Conservation (phyloP, 495 filamentous ascomycete species). For the Sporormia fimetaria region DNA sequence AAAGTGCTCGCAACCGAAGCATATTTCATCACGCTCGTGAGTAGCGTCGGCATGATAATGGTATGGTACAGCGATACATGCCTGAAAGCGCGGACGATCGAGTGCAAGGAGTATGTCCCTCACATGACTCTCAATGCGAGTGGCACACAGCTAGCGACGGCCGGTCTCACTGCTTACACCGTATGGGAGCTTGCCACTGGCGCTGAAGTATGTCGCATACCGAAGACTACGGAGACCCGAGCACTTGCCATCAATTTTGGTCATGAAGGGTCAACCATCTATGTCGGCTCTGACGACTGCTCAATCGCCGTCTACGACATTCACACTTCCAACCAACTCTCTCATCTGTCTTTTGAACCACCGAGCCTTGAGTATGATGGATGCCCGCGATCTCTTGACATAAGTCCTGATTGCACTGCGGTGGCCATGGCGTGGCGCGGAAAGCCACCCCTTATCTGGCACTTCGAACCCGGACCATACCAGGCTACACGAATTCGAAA, state of each 20-base stretch:
- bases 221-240: not conserved
- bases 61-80: constrained; percentile 8
- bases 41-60: not conserved
- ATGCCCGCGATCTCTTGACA: too few relatives aligned
- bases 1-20: constrained; percentile 7
- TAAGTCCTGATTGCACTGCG: too few relatives aligned
- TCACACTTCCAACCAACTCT: too few relatives aligned
- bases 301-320: not conserved
- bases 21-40: constrained; percentile 8
- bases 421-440: too few relatives aligned
- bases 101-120: constrained; percentile 1
- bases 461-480: too few relatives aligned
- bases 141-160: not conserved
- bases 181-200: constrained; percentile 7
- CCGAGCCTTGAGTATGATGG: too few relatives aligned
- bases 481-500: not conserved
- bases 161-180: constrained; percentile 1
- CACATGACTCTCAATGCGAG: not conserved
- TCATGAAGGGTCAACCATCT: not conserved
- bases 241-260: constrained; percentile 1
- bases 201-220: not conserved
- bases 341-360: too few relatives aligned
- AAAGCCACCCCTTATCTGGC: too few relatives aligned
- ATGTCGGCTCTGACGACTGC: constrained; percentile 1
- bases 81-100: not conserved